These are phyloP conservation scores for Xylaria venustula DNA, from an alignment of 495 filamentous ascomycete genomes.

Conservation along the genomic window DNA sequence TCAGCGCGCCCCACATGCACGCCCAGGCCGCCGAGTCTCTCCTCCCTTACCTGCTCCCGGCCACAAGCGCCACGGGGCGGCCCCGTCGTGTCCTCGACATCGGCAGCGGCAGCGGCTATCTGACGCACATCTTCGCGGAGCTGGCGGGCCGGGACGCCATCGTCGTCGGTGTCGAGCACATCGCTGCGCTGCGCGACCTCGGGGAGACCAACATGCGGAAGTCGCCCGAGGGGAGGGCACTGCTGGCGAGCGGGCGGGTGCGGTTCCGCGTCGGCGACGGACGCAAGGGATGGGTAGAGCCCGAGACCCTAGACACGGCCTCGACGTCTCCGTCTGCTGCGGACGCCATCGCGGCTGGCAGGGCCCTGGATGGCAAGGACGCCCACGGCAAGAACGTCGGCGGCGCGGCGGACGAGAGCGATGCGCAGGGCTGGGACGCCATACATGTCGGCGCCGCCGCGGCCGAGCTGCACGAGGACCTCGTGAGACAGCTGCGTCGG, in stretches of 20 bases:
- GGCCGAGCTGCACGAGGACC: constrained; percentile 62
- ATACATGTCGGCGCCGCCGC: constrained; percentile 96
- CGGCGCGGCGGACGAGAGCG: constrained; percentile 33
- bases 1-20: constrained; percentile 98
- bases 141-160: constrained; percentile 62
- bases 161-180: constrained; percentile 89
- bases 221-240: constrained; percentile 57
- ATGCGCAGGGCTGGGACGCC: constrained; percentile 67
- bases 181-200: constrained; percentile 70
- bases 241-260: constrained; percentile 62
- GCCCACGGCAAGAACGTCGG: constrained; percentile 7
- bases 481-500: constrained; percentile 75
- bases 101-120: constrained; percentile 86
- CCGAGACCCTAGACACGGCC: constrained; percentile 29
- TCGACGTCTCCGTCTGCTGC: not conserved
- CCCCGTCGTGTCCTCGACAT: constrained; percentile 72
- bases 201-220: constrained; percentile 73
- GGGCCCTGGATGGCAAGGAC: constrained; percentile 20
- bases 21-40: constrained; percentile 71
- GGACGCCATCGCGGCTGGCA: constrained; percentile 7
- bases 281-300: constrained; percentile 64
- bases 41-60: constrained; percentile 55
- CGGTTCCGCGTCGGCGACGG: constrained; percentile 82
- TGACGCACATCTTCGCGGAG: constrained; percentile 86
- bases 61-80: not conserved